Conservation (phyloP, 2,329 filamentous ascomycete genomes). For the Akanthomyces dipterigenus region DNA sequence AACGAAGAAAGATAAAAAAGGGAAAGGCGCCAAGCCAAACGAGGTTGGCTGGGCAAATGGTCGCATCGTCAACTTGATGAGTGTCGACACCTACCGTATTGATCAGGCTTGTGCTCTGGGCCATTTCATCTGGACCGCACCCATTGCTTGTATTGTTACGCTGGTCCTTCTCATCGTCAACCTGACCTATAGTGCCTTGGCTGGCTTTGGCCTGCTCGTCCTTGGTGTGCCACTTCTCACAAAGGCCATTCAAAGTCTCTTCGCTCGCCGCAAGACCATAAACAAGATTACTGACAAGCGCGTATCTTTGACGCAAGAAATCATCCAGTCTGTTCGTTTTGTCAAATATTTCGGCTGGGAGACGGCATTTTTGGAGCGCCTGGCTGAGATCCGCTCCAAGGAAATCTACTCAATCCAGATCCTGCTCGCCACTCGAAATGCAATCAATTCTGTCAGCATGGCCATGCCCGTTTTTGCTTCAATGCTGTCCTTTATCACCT, state of each 20-base stretch:
- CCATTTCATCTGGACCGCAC: constrained; percentile 85
- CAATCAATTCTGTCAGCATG: constrained; percentile 76
- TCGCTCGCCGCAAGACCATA: constrained; percentile 68
- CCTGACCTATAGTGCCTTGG: constrained; percentile 79
- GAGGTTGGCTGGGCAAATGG: constrained; percentile 88
- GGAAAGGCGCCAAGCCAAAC: constrained; percentile 33
- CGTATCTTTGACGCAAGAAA: constrained; percentile 87
- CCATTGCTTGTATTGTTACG: constrained; percentile 70
- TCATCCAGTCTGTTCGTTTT: constrained; percentile 82
- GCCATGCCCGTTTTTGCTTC: constrained; percentile 89
- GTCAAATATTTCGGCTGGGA: constrained; percentile 99
- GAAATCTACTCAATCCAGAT: constrained; percentile 84
- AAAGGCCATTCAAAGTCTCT: constrained; percentile 67
- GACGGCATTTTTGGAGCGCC: constrained; percentile 70
- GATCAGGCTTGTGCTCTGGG: constrained; percentile 85
- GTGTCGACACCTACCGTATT: constrained; percentile 86
- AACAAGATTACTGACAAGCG: constrained; percentile 93
- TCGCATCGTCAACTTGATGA: constrained; percentile 88
- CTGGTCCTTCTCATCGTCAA: constrained; percentile 78
- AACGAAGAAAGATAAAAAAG: constrained; percentile 32
- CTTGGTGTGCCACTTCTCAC: constrained; percentile 73
- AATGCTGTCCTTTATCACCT: constrained; percentile 90
- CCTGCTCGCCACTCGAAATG: constrained; percentile 75
- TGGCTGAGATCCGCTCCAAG: constrained; percentile 63
- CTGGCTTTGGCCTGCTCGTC: constrained; percentile 78